Conservation (phyloP, 371 early-diverging fungal genomes). For the Syncephalastrum racemosum region DNA sequence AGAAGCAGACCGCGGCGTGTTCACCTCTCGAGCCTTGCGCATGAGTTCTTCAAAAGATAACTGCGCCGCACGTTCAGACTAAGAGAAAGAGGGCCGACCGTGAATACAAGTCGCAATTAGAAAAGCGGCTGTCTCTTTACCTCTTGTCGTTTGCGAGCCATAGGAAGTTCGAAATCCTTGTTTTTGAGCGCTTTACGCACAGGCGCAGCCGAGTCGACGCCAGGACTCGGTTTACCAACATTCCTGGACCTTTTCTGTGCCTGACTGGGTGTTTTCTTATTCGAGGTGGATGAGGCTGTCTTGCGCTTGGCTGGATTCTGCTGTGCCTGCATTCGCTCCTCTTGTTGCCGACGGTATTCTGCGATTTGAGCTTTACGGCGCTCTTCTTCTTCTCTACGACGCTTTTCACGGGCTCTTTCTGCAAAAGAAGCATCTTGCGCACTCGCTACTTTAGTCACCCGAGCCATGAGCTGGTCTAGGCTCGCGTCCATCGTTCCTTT, state of each 20-base stretch:
- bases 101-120: conserved; percentile 4
- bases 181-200: too few species aligned
- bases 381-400: conserved; percentile 32
- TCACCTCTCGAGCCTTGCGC: conserved; percentile 34
- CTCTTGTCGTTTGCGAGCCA: too few species aligned
- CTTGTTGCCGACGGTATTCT: conserved; percentile 29
- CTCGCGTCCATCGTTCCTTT: too few species aligned
- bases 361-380: conserved; percentile 29
- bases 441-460: conserved; percentile 36
- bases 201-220: too few species aligned
- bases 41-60: conserved; percentile 39
- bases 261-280: neutral
- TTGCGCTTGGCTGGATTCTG: conserved; percentile 11
- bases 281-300: neutral
- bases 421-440: conserved; percentile 33
- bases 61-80: conserved; percentile 13
- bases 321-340: conserved; percentile 17
- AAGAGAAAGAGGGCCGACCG: too few species aligned
- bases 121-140: too few species aligned
- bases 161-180: too few species aligned
- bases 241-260: too few species aligned
- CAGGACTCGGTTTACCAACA: too few species aligned
- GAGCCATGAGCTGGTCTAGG: conserved; percentile 29
- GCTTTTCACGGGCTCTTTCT: conserved; percentile 30
- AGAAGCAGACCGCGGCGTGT: conserved; percentile 3